phyloP scores from a whole-genome alignment of 2,329 filamentous ascomycete species.

The Claviceps pusilla region DNA sequence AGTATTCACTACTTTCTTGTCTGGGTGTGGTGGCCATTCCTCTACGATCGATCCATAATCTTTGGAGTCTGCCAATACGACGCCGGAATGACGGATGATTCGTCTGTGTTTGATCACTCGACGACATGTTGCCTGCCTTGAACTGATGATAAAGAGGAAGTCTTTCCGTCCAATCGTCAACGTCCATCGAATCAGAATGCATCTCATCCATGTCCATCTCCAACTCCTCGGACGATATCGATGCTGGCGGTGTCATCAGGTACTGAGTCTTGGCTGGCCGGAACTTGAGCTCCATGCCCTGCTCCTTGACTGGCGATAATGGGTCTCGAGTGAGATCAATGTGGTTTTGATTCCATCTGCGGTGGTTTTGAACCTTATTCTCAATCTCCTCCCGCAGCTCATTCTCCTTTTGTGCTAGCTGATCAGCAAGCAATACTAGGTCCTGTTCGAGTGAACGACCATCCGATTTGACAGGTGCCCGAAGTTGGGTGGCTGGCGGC shows the following conservation, averaged over 20 bases:
- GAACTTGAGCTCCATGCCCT: conserved; percentile 47
- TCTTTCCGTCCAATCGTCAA: conserved; percentile 17
- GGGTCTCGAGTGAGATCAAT: conserved; percentile 78
- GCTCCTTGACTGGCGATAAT: conserved; percentile 61
- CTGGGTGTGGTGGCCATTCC: conserved; percentile 40
- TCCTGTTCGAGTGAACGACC: conserved; percentile 63
- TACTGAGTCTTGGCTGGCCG: conserved; percentile 59
- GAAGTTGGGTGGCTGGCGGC: conserved; percentile 48
- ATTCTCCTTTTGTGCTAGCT: conserved; percentile 66
- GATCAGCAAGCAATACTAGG: conserved; percentile 59
- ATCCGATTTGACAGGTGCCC: conserved; percentile 55
- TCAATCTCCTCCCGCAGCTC: conserved; percentile 71
- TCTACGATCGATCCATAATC: conserved; percentile 77
- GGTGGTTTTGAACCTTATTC: conserved; percentile 73
- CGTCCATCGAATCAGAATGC: conserved; percentile 25
- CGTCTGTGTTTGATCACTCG: conserved; percentile 23
- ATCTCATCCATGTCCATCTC: conserved; percentile 35
- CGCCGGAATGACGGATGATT: conserved; percentile 59
- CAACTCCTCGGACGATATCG: conserved; percentile 39
- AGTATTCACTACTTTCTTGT: conserved; percentile 26
- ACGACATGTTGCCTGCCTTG: conserved; percentile 16
- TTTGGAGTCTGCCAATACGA: conserved; percentile 69
- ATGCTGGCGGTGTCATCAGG: conserved; percentile 49
- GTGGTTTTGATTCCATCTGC: conserved; percentile 81
- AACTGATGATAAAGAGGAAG: conserved; percentile 29